phyloP scores from a whole-genome alignment of 2,329 filamentous ascomycete species.

The Cladorrhinum sp. region DNA sequence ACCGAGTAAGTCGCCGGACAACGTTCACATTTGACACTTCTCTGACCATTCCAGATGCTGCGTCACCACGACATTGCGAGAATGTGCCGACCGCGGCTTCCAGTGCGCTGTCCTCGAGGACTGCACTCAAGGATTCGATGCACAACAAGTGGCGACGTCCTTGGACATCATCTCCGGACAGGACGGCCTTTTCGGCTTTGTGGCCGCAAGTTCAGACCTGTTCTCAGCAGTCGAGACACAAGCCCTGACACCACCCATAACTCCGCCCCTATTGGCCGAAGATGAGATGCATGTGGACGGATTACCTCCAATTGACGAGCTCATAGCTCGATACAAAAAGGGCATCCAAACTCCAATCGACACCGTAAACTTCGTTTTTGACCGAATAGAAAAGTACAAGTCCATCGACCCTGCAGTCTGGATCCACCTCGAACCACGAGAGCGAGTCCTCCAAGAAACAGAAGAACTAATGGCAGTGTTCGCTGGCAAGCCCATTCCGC shows the following conservation, averaged over 20 bases:
- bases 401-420: constrained; percentile 48
- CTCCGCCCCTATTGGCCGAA: constrained; percentile 31
- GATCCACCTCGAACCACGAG: constrained; percentile 43
- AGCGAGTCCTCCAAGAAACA: constrained; percentile 40
- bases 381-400: constrained; percentile 48
- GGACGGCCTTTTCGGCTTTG: constrained; percentile 51
- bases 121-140: constrained; percentile 48
- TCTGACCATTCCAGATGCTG: constrained; percentile 36
- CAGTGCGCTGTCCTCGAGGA: constrained; percentile 53
- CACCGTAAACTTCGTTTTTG: constrained; percentile 43
- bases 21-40: not conserved
- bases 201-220: constrained; percentile 41
- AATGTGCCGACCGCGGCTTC: constrained; percentile 59
- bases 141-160: constrained; percentile 43
- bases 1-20: constrained; percentile 41
- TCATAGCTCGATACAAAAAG: constrained; percentile 42
- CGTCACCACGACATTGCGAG: constrained; percentile 53
- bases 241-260: constrained; percentile 12
- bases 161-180: constrained; percentile 50
- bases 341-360: constrained; percentile 41
- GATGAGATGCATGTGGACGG: constrained; percentile 34
- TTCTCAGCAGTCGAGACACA: constrained; percentile 26
- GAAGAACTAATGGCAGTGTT: constrained; percentile 40
- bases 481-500: constrained; percentile 39
- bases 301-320: constrained; percentile 39